Percentiles rank a stretch among this genome's conserved stretches.
Conservation (phyloP, 2,329 filamentous ascomycete species). For the Fusarium torulosum region DNA sequence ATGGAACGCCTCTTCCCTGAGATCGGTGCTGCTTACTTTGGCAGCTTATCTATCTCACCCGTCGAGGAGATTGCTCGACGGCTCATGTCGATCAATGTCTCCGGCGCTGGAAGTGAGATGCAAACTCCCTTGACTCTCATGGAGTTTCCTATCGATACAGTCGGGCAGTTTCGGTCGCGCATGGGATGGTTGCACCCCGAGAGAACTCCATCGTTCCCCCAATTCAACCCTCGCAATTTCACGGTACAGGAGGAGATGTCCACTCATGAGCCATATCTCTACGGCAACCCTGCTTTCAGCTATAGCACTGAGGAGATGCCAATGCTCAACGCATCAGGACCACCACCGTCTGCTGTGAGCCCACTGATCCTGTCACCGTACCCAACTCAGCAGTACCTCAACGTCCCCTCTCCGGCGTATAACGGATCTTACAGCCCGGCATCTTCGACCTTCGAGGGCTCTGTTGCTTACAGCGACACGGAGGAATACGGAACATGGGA, state of each 20-base stretch:
- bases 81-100: conserved; percentile 76
- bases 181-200: conserved; percentile 75
- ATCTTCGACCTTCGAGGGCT: conserved; percentile 73
- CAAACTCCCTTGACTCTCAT: conserved; percentile 75
- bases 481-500: conserved; percentile 68
- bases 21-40: conserved; percentile 89
- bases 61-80: conserved; percentile 88
- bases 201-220: conserved; percentile 71
- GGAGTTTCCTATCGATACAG: conserved; percentile 78
- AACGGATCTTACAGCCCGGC: conserved; percentile 71
- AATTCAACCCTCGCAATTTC: conserved; percentile 69
- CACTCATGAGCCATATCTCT: conserved; percentile 61
- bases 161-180: conserved; percentile 75
- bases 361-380: conserved; percentile 69
- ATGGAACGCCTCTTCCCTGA: conserved; percentile 94
- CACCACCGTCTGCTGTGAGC: conserved; percentile 63
- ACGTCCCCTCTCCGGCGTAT: conserved; percentile 72
- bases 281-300: conserved; percentile 70
- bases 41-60: conserved; percentile 80
- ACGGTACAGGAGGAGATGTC: conserved; percentile 61
- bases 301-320: conserved; percentile 74
- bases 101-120: conserved; percentile 67
- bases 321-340: conserved; percentile 61
- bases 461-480: conserved; percentile 71
- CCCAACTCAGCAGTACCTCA: conserved; percentile 68